Evolutionary conservation across 345 rosid species (phyloP).

Genomic region (Fremontodendron californicum): DNA sequence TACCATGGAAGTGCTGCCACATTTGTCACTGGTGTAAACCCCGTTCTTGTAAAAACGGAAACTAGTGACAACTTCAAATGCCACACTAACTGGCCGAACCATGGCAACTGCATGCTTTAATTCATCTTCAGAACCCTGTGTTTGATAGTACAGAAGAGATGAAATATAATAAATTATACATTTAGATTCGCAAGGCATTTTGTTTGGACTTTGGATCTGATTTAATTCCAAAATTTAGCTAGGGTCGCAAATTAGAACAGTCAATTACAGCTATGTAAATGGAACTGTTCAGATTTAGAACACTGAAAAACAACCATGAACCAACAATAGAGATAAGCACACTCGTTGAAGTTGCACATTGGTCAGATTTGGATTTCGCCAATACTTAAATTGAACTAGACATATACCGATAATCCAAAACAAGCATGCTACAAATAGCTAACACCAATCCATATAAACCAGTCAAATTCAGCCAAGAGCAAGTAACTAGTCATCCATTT

Average conservation of each 20-base stretch:
- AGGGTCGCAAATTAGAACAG: background rate
- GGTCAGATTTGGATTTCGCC: background rate
- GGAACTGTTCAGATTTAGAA: background rate
- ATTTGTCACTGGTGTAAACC: constrained; percentile 62
- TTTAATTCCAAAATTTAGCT: background rate
- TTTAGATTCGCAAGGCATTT: background rate
- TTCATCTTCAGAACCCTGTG: constrained; percentile 91
- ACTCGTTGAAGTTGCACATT: background rate
- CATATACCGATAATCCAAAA: background rate
- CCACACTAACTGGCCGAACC: constrained; percentile 91
- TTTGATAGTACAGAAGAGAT: background rate
- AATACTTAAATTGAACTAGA: background rate
- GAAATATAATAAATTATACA: background rate
- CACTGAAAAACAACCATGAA: background rate
- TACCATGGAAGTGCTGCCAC: constrained; percentile 76
- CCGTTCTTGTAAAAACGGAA: constrained; percentile 77
- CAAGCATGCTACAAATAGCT: background rate
- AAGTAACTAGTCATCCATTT: background rate
- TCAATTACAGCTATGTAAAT: background rate
- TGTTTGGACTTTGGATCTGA: background rate
- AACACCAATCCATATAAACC: background rate
- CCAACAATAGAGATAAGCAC: background rate
- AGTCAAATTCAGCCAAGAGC: background rate
- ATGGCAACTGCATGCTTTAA: constrained; percentile 80
- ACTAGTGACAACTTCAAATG: constrained; percentile 59